A percentile compares a stretch with the other conserved stretches of the same genome.
Evolutionary conservation across 345 rosid species (phyloP).

Genomic region (Salix koriyanagi): DNA sequence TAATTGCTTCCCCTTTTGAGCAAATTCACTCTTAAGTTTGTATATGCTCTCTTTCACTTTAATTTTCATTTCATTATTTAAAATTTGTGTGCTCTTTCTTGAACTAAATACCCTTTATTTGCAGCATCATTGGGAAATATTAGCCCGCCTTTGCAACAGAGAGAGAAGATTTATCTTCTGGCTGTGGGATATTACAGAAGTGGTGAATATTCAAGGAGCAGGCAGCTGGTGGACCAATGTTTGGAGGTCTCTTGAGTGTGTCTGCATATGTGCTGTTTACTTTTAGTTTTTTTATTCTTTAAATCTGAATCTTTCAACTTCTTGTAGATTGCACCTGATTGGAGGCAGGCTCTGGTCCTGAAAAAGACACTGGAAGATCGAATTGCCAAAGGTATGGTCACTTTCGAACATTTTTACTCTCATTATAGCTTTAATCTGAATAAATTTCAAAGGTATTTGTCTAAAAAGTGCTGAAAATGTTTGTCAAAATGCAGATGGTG

Average conservation of each 20-base stretch:
- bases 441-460: not conserved
- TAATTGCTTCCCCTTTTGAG: not conserved
- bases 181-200: slow-evolving; percentile 72
- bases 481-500: slow-evolving; percentile 58
- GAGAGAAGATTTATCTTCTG: slow-evolving; percentile 75
- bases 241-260: slow-evolving; percentile 43
- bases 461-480: not conserved
- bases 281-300: not conserved
- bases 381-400: slow-evolving; percentile 52
- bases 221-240: slow-evolving; percentile 60
- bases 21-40: not conserved
- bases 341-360: slow-evolving; percentile 72
- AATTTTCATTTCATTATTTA: not conserved
- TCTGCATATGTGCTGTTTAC: not conserved
- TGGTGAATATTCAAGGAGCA: slow-evolving; percentile 65
- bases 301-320: slow-evolving; percentile 4
- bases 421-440: not conserved
- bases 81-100: not conserved
- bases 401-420: not conserved
- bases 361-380: slow-evolving; percentile 64
- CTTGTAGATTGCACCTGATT: slow-evolving; percentile 66
- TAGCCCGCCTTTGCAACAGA: slow-evolving; percentile 31
- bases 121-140: slow-evolving; percentile 57
- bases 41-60: slow-evolving; percentile 1
- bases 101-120: slow-evolving; percentile 1